A percentile compares a stretch with the other conserved stretches of the same genome.
These are phyloP conservation scores for Nemania abortiva DNA, from an alignment of 2,329 filamentous ascomycete species.

Conservation along the genomic window DNA sequence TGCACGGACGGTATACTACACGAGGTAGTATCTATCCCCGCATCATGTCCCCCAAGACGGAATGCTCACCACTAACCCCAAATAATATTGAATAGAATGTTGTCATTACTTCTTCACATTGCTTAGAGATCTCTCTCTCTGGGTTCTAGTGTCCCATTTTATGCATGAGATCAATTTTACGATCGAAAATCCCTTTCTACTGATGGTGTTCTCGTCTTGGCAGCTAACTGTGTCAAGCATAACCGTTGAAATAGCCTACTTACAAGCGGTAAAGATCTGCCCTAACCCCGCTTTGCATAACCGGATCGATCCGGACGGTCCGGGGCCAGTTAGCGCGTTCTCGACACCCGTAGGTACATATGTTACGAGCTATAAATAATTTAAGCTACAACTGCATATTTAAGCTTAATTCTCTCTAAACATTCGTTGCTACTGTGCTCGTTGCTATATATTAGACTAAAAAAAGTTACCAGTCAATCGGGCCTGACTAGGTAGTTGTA, in stretches of 20 bases:
- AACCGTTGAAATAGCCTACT: background rate
- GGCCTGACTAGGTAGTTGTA: no score
- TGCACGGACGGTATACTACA: background rate
- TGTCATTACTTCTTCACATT: background rate
- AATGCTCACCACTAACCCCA: slow-evolving; percentile 20
- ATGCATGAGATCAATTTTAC: background rate
- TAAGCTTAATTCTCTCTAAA: no score
- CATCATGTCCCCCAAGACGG: slow-evolving; percentile 16
- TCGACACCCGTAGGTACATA: no score
- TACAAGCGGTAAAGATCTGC: background rate
- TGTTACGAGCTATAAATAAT: no score
- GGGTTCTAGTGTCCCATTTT: background rate
- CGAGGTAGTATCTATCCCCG: slow-evolving; percentile 18
- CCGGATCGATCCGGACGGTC: background rate
- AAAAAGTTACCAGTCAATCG: no score
- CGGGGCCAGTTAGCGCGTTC: no score
- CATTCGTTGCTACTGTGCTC: no score
- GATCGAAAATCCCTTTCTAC: background rate
- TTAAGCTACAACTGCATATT: no score
- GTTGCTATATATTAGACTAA: no score
- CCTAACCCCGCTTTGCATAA: background rate
- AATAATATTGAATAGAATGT: background rate
- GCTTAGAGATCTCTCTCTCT: background rate
- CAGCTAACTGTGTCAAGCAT: background rate
- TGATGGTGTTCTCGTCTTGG: background rate